Evolutionary conservation across 805 yeast genomes (phyloP).

Genomic region (Kregervanrija pseudodelftensis): DNA sequence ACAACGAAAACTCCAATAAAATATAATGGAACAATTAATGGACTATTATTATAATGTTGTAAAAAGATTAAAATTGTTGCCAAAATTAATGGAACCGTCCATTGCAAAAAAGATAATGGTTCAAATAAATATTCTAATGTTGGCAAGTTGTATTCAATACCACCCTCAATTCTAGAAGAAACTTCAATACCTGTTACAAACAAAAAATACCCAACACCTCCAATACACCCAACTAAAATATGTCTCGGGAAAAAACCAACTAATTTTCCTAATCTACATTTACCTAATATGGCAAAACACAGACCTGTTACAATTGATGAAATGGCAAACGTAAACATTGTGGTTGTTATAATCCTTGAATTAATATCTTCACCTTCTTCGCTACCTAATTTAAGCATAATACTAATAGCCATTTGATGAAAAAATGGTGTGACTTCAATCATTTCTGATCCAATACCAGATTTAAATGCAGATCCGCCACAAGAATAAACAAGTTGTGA

Average conservation of each 20-base stretch:
- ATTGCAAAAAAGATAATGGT: conserved; percentile 43
- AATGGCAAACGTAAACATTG: conserved; percentile 76
- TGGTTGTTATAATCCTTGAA: conserved; percentile 37
- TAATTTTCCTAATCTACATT: conserved; percentile 69
- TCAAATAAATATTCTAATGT: conserved; percentile 45
- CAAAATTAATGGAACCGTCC: conserved; percentile 64
- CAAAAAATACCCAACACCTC: conserved; percentile 95
- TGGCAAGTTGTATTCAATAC: conserved; percentile 53
- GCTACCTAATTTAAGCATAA: conserved; percentile 39
- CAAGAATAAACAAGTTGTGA: conserved; percentile 83
- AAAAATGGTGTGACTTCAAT: conserved; percentile 98
- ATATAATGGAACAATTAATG: conserved; percentile 74
- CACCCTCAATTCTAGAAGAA: conserved; percentile 71
- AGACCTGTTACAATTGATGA: conserved; percentile 83
- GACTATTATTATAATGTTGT: conserved; percentile 52
- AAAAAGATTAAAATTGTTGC: conserved; percentile 54
- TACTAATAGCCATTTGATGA: conserved; percentile 84
- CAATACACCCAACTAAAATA: conserved; percentile 93
- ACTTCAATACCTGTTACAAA: conserved; percentile 89
- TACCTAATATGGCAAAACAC: conserved; percentile 72
- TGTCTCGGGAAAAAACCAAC: conserved; percentile 97
- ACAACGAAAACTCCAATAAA: conserved; percentile 63
- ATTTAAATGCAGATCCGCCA: conserved; percentile 84
- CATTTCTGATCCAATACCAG: conserved; percentile 98
- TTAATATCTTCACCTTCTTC: conserved; percentile 34